Evolutionary conservation across 208 protist species (phyloP).

Genomic region (Vickermania spadyakhi): DNA sequence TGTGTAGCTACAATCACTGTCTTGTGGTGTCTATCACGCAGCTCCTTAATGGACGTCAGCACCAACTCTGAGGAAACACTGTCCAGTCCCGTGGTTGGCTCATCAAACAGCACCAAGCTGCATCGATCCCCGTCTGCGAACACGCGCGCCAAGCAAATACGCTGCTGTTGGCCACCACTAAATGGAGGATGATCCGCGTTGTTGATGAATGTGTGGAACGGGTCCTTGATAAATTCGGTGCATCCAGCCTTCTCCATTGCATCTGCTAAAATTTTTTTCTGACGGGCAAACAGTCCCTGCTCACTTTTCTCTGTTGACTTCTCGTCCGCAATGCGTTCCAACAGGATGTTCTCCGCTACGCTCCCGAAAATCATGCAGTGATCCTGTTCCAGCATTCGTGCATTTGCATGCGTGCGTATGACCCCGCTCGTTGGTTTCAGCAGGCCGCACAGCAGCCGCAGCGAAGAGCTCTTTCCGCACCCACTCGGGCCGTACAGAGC

Average conservation of each 20-base stretch:
- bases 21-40: slow-evolving; percentile 45
- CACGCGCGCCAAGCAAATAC: slow-evolving; percentile 60
- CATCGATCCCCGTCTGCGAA: slow-evolving; percentile 29
- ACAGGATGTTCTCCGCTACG: slow-evolving; percentile 67
- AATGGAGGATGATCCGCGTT: slow-evolving; percentile 65
- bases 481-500: slow-evolving; percentile 64
- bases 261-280: slow-evolving; percentile 5
- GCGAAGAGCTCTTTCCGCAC: slow-evolving; percentile 69
- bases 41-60: slow-evolving; percentile 35
- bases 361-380: slow-evolving; percentile 68
- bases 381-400: slow-evolving; percentile 61
- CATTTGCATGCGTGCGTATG: slow-evolving; percentile 35
- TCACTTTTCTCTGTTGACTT: not conserved
- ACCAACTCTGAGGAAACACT: slow-evolving; percentile 23
- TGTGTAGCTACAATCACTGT: slow-evolving; percentile 75
- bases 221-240: slow-evolving; percentile 34
- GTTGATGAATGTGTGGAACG: slow-evolving; percentile 47
- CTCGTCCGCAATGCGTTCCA: slow-evolving; percentile 7
- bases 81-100: slow-evolving; percentile 72
- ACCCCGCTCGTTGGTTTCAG: slow-evolving; percentile 28
- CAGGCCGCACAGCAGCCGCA: slow-evolving; percentile 49
- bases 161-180: slow-evolving; percentile 76
- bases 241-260: slow-evolving; percentile 39
- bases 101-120: slow-evolving; percentile 62
- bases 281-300: not conserved